Conservation (phyloP, 108 stramenopile genomes). For the Cyclostephanos invisitatus region DNA sequence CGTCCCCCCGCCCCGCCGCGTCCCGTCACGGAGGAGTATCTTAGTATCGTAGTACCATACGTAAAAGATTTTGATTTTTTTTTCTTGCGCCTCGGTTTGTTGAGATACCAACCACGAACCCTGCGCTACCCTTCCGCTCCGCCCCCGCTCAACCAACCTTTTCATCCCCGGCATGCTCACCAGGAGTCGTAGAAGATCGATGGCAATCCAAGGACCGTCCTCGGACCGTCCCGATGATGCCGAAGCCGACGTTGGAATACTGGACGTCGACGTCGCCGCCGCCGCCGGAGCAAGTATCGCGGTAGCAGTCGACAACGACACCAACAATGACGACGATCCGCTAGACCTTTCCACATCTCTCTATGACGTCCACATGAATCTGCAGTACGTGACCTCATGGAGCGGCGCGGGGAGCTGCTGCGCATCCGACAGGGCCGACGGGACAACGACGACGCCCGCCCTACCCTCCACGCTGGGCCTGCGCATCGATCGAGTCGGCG, state of each 20-base stretch:
- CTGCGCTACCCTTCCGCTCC: no score
- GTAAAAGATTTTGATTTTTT: no score
- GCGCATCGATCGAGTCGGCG: conserved; percentile 15
- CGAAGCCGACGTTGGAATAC: conserved; percentile 9
- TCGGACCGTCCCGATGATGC: neutral
- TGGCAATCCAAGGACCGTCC: neutral
- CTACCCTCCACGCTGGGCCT: conserved; percentile 23
- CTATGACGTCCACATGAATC: neutral
- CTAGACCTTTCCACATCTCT: neutral
- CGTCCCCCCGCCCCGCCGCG: no score
- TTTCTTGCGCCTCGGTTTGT: no score
- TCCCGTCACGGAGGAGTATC: no score
- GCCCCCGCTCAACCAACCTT: no score
- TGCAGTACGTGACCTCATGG: neutral
- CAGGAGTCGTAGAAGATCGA: neutral
- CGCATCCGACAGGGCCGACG: neutral
- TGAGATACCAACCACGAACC: no score
- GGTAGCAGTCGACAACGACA: neutral
- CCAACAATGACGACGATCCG: neutral
- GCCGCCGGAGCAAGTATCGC: neutral
- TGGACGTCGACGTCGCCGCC: neutral
- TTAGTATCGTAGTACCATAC: no score
- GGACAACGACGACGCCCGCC: neutral
- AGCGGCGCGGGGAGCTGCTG: neutral
- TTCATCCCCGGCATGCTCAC: neutral